These are phyloP conservation scores for Salix caprea DNA, from an alignment of 345 rosid genomes.

Conservation along the genomic window DNA sequence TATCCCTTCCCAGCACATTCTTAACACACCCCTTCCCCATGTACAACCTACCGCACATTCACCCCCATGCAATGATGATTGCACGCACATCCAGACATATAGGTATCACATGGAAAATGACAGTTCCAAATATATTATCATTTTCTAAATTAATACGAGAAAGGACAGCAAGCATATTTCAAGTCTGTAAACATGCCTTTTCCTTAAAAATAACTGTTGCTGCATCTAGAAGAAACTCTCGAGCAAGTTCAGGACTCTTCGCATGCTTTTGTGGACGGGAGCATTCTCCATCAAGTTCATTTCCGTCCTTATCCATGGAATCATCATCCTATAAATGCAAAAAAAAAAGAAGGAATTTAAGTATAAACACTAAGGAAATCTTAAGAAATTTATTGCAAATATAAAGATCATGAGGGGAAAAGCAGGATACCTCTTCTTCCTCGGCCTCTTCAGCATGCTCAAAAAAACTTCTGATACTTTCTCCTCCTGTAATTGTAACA, in stretches of 20 bases:
- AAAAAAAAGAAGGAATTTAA: neutral
- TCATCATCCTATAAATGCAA: slow-evolving; percentile 73
- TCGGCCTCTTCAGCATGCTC: slow-evolving; percentile 97
- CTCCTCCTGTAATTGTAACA: slow-evolving; percentile 76
- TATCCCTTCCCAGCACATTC: neutral
- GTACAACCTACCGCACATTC: slow-evolving; percentile 3
- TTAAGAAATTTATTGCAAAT: neutral
- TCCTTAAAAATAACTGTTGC: slow-evolving; percentile 93
- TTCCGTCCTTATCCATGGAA: slow-evolving; percentile 89
- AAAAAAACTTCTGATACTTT: slow-evolving; percentile 74
- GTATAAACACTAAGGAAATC: neutral
- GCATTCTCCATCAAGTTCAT: slow-evolving; percentile 96
- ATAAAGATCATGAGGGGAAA: neutral
- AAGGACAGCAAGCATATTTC: slow-evolving; percentile 8
- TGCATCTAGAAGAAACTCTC: slow-evolving; percentile 98
- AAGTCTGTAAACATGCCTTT: slow-evolving; percentile 53
- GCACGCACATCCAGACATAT: neutral
- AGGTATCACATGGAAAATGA: neutral
- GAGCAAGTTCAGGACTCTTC: slow-evolving; percentile 99
- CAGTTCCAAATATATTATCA: neutral
- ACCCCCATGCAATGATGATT: neutral
- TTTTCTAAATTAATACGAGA: neutral
- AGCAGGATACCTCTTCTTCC: slow-evolving; percentile 84
- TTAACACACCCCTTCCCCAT: neutral
- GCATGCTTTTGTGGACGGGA: slow-evolving; percentile 98